A percentile compares a stretch with the other conserved stretches of the same genome.
These are phyloP conservation scores for Fraxinus velutina DNA, from an alignment of 305 asterid species.

Conservation along the genomic window DNA sequence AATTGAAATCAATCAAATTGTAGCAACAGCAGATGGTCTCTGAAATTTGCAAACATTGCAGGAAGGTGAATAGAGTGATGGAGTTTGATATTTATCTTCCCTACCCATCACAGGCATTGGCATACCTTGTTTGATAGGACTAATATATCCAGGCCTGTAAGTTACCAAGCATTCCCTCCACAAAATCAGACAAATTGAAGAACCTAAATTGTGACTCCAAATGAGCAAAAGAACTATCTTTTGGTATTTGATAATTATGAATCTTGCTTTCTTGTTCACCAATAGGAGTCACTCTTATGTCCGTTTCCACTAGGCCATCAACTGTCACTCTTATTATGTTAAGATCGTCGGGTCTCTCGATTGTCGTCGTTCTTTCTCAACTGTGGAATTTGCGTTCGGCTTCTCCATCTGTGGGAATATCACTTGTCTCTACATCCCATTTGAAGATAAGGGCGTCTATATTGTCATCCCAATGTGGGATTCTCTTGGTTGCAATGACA, in stretches of 20 bases:
- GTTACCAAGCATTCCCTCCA: conserved; percentile 63
- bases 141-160: conserved; percentile 49
- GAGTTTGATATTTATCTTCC: conserved; percentile 54
- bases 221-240: conserved; percentile 52
- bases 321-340: conserved; percentile 48
- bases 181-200: conserved; percentile 35
- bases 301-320: conserved; percentile 38
- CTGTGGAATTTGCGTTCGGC: conserved; percentile 42
- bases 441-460: conserved; percentile 42
- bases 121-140: conserved; percentile 56
- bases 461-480: conserved; percentile 41
- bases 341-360: conserved; percentile 54
- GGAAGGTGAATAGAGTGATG: conserved; percentile 45
- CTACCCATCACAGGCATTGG: conserved; percentile 68
- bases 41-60: conserved; percentile 53
- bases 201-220: conserved; percentile 55
- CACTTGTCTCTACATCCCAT: conserved; percentile 38
- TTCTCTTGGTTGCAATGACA: conserved; percentile 45
- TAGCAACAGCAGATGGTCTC: conserved; percentile 35
- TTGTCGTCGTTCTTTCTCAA: conserved; percentile 33
- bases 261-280: conserved; percentile 41
- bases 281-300: conserved; percentile 44
- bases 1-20: conserved; percentile 10
- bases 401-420: conserved; percentile 46
- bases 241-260: conserved; percentile 52